Base-by-base conservation (phyloP, 768 basidiomycete species). In the Russula abietina region DNA sequence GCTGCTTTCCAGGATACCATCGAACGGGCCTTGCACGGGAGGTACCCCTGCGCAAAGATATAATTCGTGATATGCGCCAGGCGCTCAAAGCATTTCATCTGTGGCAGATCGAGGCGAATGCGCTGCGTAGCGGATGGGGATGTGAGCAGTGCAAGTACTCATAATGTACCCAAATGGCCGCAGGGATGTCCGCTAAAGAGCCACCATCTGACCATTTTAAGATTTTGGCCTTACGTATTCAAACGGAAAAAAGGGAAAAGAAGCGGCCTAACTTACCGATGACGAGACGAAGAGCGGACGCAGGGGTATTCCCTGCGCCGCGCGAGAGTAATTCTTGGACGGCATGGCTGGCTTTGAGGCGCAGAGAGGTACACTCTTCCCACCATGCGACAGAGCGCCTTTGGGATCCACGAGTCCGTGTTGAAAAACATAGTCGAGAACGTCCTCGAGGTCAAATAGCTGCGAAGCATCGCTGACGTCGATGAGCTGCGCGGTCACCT, bases 31-130 rank as follows among this genome's bases (percentile, higher is more conserved):
- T 75, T 70, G n/a, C 71, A 64, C 8, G 74, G 69, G 28, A 75
- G 69, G 56, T 74, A 82, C 1, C 76, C 76, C 39, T 73, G 72
- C 26, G 53, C 64, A 70, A 81, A 82, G 66, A 81, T 72, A 60
- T 80, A 62, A 73, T 81, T 81, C 55, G 79, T 80, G 59, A 81
- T 65, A 59, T 81, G 75, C n/a, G 78, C 78, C 24, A 81, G 62
- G 28, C 72, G 70, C 63, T 77, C 78, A 55, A 77, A 55, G 17
- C 33, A 70, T 67, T 71, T 75, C 38, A 39, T 46, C 43, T 73
- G 70, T 0, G 67, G 65, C 45, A 64, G 62, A 43, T 76, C 73
- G 43, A 80, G 72, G 69, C 76, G 77, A 64, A 80, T 65, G 36
- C 78, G 78, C 66, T 81, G 81, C n/a, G 73, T 71, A 39, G 78